Evolutionary conservation across 2,329 filamentous ascomycete genomes (phyloP).

Genomic region (Neonectria ditissima): DNA sequence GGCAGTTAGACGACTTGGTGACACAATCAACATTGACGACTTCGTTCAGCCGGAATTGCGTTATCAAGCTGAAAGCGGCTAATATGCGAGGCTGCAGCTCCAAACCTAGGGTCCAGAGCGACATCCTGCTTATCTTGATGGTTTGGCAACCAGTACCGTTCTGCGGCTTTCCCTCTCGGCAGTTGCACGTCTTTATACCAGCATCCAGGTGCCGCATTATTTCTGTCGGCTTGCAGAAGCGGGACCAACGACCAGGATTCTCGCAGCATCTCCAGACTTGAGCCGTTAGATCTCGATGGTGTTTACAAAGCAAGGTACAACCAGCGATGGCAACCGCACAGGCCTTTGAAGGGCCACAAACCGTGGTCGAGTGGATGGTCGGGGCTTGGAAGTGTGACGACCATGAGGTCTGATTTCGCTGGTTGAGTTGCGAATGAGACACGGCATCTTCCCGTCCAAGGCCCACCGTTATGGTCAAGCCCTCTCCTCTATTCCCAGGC

Average conservation of each 20-base stretch:
- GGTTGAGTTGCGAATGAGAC: conserved; percentile 5
- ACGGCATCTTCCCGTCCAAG: not conserved
- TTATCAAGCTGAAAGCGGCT: not conserved
- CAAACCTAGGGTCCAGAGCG: not conserved
- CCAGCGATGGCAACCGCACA: conserved; percentile 1
- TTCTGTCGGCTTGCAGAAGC: conserved; percentile 26
- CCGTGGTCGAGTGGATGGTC: not conserved
- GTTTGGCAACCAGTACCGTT: not conserved
- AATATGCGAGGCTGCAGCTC: too few relatives aligned
- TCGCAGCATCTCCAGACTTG: conserved; percentile 11
- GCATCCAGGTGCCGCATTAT: not conserved
- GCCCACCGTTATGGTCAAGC: not conserved
- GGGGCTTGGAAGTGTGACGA: not conserved
- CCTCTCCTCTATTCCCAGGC: not conserved
- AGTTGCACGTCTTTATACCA: conserved; percentile 1
- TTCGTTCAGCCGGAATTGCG: not conserved
- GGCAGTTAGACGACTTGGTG: not conserved
- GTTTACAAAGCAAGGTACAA: conserved; percentile 2
- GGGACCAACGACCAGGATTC: conserved; percentile 32
- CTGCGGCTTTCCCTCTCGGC: conserved; percentile 1
- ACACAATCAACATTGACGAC: not conserved
- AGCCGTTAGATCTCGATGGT: conserved; percentile 19
- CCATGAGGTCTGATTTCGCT: not conserved
- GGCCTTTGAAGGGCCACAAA: not conserved
- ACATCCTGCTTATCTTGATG: not conserved